Base-by-base conservation (phyloP, 2,329 filamentous ascomycete species). In the Hymenoscyphus salicellus region DNA sequence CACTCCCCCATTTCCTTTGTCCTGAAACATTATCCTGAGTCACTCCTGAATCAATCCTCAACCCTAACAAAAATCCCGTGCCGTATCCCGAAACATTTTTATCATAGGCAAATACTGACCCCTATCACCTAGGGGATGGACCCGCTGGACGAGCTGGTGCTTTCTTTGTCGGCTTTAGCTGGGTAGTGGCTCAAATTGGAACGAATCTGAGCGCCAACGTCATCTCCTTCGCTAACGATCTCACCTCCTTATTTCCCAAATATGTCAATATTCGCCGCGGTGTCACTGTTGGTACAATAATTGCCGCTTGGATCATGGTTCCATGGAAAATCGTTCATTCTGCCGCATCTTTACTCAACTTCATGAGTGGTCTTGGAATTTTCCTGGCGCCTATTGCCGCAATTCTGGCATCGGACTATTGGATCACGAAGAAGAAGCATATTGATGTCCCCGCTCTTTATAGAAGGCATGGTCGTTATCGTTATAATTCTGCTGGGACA, bases 221-320 rank as follows among this genome's bases (percentile, higher is more conserved):
- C 3, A 73, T 73, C 6, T 69, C 69, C 5, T 75, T 76, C 33
- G 69, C 73, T 8, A 72, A 78, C 11, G 69, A 77, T 46, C 71
- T 84, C 64, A 81, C 79, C 0, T 79, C 79, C 2, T 71, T 85
- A 0, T 80, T 82, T 57, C 83, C 83, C 0, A 77, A 78, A 55
- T 84, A 79, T 70, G 75, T 85, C 70, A 83, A 84, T 71, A 81
- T 83, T 64, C 75, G 78, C 1, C 77, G 80, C 5, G 80, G 81
- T 4, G 77, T 78, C 36, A 71, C 82, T 2, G 69, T 82, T 26
- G 77, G 77, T 33, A 78, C 79, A 0, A 70, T 81, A 0, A 71
- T 80, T 11, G 73, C 72, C 0, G 81, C 79, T 75, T 72, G 70
- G 71, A 78, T 78, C 8, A 77, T 82, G 32, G 79, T 81, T 0